These are phyloP conservation scores for Acacia confusa DNA, from an alignment of 306 rosid genomes.

Conservation along the genomic window DNA sequence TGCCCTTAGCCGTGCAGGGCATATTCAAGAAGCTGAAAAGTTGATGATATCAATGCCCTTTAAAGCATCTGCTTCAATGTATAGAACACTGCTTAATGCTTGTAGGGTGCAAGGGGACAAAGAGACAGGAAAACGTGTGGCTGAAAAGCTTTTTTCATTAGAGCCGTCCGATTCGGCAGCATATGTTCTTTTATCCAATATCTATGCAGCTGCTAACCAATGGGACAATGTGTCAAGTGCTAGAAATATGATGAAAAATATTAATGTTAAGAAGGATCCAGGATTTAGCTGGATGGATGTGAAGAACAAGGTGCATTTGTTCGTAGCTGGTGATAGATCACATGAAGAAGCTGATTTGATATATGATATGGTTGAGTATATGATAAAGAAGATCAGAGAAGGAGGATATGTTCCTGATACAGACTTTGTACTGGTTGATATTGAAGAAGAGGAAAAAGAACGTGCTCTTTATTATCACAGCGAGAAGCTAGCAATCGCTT, in stretches of 20 bases:
- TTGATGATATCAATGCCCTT: not conserved
- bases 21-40: not conserved
- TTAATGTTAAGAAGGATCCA: not conserved
- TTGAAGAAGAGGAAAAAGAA: constrained; percentile 74
- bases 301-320: constrained; percentile 74
- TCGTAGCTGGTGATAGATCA: constrained; percentile 72
- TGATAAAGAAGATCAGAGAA: constrained; percentile 50
- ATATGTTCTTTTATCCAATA: constrained; percentile 1
- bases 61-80: not conserved
- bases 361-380: constrained; percentile 51
- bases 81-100: not conserved
- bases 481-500: not conserved
- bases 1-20: constrained; percentile 1
- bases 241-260: not conserved
- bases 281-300: constrained; percentile 24
- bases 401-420: constrained; percentile 51
- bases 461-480: constrained; percentile 48
- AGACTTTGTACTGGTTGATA: constrained; percentile 60
- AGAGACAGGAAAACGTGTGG: not conserved
- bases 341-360: constrained; percentile 62
- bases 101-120: not conserved
- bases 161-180: not conserved
- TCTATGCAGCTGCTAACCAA: not conserved
- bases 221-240: not conserved
- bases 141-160: not conserved